Base-by-base conservation (phyloP, 441 rosid species). In the Adansonia rubrostipa region DNA sequence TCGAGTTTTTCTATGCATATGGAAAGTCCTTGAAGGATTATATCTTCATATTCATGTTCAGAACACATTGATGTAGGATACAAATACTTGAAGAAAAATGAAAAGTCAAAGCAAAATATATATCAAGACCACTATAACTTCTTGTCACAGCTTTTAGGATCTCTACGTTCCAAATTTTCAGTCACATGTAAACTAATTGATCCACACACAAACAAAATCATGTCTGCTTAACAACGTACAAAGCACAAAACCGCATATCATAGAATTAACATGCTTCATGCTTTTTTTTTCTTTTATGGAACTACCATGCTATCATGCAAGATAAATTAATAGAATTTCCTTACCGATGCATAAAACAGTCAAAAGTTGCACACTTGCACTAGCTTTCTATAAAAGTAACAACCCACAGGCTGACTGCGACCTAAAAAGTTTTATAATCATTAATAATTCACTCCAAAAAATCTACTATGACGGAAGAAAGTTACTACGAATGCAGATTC, bases 351-450 rank as follows among this genome's bases (percentile, higher is more conserved):
- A 97, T 11, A 95, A 11, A 80, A 94, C 97, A 36, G 98, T 93
- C 44, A 97, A 84, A 80, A 97, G 42, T 36, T 36, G 42, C 42
- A 36, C 42, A 90, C 77, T 91, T 94, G 89, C 94, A 97, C 88
- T 97, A 97, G 91, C 94, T 94, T 77, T 98, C 98, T n/a, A 94
- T 81, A 51, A 97, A 79, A 73, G 98, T 97, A 51, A 88, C 88
- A 72, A 64, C 78, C 95, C 91, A 93, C 80, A 97, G 85, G 86
- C 95, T 86, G 70, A 67, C 72, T 20, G 83, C 80, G 53, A 88
- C 93, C 99, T 97, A 89, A 19, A 74, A 83, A 15, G 42, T 75
- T 70, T 68, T 72, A 0, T 44, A 14, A 36, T 72, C 11, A 70
- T 71, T 42, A 57, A 65, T 66, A 57, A 64, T 24, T 44, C 48